These are phyloP conservation scores for Ophiostoma fasciatum DNA, from an alignment of 2,329 filamentous ascomycete species.

Conservation along the genomic window DNA sequence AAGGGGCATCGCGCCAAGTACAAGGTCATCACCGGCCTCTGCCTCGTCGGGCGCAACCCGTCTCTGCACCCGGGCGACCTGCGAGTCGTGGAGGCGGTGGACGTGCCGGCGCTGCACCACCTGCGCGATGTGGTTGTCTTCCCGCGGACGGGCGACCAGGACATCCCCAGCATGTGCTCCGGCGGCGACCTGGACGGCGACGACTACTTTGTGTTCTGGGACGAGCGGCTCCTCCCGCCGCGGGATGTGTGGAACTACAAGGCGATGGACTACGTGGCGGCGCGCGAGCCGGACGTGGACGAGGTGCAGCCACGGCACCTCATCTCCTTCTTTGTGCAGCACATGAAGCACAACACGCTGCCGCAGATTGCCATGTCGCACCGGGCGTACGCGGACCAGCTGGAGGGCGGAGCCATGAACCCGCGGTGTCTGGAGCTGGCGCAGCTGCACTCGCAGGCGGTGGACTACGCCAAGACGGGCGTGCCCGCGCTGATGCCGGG, in stretches of 20 bases:
- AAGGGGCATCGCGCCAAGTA: slow-evolving; percentile 23
- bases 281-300: slow-evolving; percentile 38
- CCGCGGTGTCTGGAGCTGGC: slow-evolving; percentile 60
- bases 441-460: slow-evolving; percentile 71
- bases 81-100: slow-evolving; percentile 70
- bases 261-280: slow-evolving; percentile 62
- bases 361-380: slow-evolving; percentile 70
- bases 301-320: slow-evolving; percentile 61
- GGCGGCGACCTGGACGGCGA: slow-evolving; percentile 93
- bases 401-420: slow-evolving; percentile 48
- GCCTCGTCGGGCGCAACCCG: slow-evolving; percentile 79
- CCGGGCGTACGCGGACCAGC: slow-evolving; percentile 57
- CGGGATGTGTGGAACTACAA: slow-evolving; percentile 43
- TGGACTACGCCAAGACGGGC: slow-evolving; percentile 90
- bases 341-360: slow-evolving; percentile 82
- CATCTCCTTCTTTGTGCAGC: slow-evolving; percentile 72
- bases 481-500: slow-evolving; percentile 53
- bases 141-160: slow-evolving; percentile 35
- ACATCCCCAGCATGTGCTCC: slow-evolving; percentile 86
- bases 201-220: slow-evolving; percentile 92
- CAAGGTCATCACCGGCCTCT: slow-evolving; percentile 57
- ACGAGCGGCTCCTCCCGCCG: slow-evolving; percentile 52
- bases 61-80: slow-evolving; percentile 89
- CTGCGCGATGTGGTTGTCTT: slow-evolving; percentile 79
- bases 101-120: slow-evolving; percentile 57